Percentiles rank a stretch among this genome's conserved stretches.
phyloP scores from a whole-genome alignment of 2,329 filamentous ascomycete species.

The Fusarium floridanum region DNA sequence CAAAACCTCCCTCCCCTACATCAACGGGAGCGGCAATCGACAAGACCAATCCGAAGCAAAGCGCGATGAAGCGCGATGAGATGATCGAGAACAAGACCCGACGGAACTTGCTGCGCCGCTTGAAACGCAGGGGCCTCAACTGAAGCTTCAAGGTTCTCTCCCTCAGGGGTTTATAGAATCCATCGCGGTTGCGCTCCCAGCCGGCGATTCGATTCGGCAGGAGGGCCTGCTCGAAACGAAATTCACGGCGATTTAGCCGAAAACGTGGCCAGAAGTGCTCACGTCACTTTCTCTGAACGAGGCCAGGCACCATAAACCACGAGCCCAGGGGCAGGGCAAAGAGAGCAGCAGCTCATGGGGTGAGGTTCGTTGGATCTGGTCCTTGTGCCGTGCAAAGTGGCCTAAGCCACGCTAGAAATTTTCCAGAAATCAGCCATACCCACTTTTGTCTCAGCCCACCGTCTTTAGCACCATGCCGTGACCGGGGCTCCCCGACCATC shows the following conservation, averaged over 20 bases:
- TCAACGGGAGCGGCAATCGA: neutral
- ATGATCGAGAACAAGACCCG: slow-evolving; percentile 5
- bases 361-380: slow-evolving; percentile 41
- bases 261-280: slow-evolving; percentile 3
- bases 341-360: slow-evolving; percentile 24
- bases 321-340: neutral
- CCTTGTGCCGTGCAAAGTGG: slow-evolving; percentile 16
- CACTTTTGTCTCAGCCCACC: slow-evolving; percentile 11
- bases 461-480: slow-evolving; percentile 3
- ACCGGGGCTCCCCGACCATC: slow-evolving; percentile 15
- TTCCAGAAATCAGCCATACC: slow-evolving; percentile 42
- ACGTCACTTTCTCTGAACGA: slow-evolving; percentile 16
- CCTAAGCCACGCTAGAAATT: slow-evolving; percentile 44
- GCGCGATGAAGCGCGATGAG: slow-evolving; percentile 5
- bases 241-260: slow-evolving; percentile 2
- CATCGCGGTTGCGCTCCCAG: neutral
- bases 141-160: neutral
- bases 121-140: slow-evolving; percentile 4
- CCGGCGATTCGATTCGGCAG: neutral
- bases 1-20: neutral
- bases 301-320: neutral
- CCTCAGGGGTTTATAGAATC: slow-evolving; percentile 1
- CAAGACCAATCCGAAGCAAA: neutral
- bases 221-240: slow-evolving; percentile 1
- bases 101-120: slow-evolving; percentile 4